A percentile compares a stretch with the other conserved stretches of the same genome.
Conservation (phyloP, 2,329 filamentous ascomycete species). For the Diaporthe longicolla region DNA sequence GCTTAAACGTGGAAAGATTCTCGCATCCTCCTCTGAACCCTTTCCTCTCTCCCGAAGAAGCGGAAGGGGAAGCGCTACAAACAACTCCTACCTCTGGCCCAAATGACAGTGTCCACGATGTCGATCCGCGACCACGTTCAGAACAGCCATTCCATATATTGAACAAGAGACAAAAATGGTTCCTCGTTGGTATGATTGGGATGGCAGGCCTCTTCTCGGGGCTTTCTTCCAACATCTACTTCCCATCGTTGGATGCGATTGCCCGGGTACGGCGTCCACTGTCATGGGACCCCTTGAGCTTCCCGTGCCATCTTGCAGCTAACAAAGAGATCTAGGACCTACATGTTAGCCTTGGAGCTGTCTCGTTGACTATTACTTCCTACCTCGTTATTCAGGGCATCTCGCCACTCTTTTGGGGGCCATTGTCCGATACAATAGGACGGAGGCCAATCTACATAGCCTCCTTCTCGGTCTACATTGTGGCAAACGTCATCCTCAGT, state of each 20-base stretch:
- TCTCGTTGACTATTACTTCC: slow-evolving; percentile 57
- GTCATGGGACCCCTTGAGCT: no score
- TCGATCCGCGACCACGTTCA: not conserved
- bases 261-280: slow-evolving; percentile 46
- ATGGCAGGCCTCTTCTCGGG: slow-evolving; percentile 67
- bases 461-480: slow-evolving; percentile 62
- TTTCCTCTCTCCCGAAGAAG: slow-evolving; percentile 5
- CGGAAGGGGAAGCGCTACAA: not conserved
- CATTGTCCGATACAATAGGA: slow-evolving; percentile 62
- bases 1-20: no score
- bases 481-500: slow-evolving; percentile 61
- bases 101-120: not conserved
- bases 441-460: slow-evolving; percentile 60
- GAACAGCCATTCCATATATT: slow-evolving; percentile 53
- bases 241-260: slow-evolving; percentile 59
- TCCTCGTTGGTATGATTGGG: slow-evolving; percentile 64
- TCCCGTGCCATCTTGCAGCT: not conserved
- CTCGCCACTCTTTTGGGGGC: slow-evolving; percentile 63
- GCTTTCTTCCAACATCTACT: slow-evolving; percentile 66
- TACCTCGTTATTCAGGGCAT: slow-evolving; percentile 67
- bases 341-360: slow-evolving; percentile 47
- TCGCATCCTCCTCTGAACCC: not conserved
- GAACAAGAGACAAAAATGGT: slow-evolving; percentile 56
- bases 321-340: slow-evolving; percentile 46
- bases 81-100: not conserved